Evolutionary conservation across 2,329 filamentous ascomycete species (phyloP).

Genomic region (Colletotrichum euphorbiae): DNA sequence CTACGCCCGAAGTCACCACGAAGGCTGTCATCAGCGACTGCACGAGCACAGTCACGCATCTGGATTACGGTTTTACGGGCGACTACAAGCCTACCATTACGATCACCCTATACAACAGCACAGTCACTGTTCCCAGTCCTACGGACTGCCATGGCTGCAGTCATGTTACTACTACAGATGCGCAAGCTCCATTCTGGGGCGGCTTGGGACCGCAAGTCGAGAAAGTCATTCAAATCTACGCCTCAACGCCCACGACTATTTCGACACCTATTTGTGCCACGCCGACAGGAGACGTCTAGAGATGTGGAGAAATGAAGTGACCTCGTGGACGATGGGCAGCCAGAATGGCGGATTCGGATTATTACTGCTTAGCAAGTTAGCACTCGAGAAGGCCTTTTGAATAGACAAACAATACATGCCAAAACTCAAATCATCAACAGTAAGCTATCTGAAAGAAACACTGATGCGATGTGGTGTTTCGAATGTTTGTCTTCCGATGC

Average conservation of each 20-base stretch:
- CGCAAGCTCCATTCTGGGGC: slow-evolving; percentile 12
- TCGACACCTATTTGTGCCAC: slow-evolving; percentile 6
- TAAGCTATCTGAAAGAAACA: no score
- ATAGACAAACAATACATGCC: no score
- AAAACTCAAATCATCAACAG: no score
- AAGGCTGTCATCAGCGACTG: background rate
- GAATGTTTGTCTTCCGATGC: no score
- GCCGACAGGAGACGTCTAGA: no score
- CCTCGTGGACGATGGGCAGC: no score
- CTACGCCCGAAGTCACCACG: background rate
- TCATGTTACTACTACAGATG: background rate
- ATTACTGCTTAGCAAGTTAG: no score
- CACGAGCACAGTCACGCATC: slow-evolving; percentile 5
- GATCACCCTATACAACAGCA: slow-evolving; percentile 12
- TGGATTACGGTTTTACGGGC: slow-evolving; percentile 27
- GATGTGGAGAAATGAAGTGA: no score
- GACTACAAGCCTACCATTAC: slow-evolving; percentile 12
- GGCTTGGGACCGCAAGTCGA: slow-evolving; percentile 12
- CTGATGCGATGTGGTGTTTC: no score
- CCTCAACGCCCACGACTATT: slow-evolving; percentile 13
- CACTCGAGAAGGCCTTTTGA: no score
- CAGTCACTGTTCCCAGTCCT: slow-evolving; percentile 1
- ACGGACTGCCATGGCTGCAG: slow-evolving; percentile 27
- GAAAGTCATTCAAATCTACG: slow-evolving; percentile 8
- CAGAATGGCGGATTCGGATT: no score